Evolutionary conservation across 2,329 filamentous ascomycete genomes (phyloP), one percentile per base, ranked within the genome.

Genomic region (Colletotrichum sojae): DNA sequence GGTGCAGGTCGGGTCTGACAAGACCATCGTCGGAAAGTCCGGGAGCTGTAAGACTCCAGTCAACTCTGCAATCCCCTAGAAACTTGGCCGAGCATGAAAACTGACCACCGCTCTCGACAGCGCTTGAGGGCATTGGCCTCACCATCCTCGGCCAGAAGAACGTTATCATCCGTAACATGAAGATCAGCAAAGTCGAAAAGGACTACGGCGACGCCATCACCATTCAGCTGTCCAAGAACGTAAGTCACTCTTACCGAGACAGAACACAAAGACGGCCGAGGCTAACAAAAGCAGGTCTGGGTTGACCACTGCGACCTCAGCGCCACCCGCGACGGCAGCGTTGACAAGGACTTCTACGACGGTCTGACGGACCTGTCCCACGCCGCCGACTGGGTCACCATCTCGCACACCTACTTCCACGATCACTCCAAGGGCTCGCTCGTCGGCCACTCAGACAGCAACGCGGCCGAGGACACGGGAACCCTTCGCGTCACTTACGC

Each of bases 281-380:
- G 31, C 31, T 36, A 36, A 36, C 31, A 10, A 2, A 10, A 1
- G 3, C 31, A 36, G 31, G 8, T 88, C 71, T 91, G 89, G 89
- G 80, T 91, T 56, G 89, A 91, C 78, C 89, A 91, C 79, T 83
- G 84, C 75, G 89, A 91, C 71, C 82, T 91, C 13, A 88, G 84
- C 6, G 87, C 86, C n/a, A 69, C 69, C 6, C 56, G 69, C 6
- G 58, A 63, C 16, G 85, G 90, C 78, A 74, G 75, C 25, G 81
- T 84, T 71, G 87, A 84, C 81, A 91, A 91, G 79, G 88, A 91
- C 80, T 89, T 87, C 78, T 91, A 91, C 75, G 90, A 91, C 65
- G 89, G 90, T 13, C 84, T 91, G 1, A 78, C 88, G 45, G 90
- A 91, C 71, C 79, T 83, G 27, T 89, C 86, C 51, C 89, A 91